Percentiles rank a stretch among this genome's conserved stretches.
These are phyloP conservation scores for Gyrodon lividus DNA, from an alignment of 768 basidiomycete species.

Conservation along the genomic window DNA sequence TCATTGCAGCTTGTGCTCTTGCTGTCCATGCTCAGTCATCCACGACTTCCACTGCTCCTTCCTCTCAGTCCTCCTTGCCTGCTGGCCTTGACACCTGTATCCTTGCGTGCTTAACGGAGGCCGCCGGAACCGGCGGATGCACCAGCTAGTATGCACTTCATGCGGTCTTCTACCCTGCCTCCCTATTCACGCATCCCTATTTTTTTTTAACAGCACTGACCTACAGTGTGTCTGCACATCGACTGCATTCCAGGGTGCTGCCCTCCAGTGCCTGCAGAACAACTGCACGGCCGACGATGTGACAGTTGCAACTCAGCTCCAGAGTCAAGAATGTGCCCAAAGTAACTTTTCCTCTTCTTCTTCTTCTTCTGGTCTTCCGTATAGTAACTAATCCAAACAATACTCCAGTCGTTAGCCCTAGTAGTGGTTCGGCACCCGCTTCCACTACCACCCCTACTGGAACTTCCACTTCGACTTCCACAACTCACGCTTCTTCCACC, in stretches of 20 bases:
- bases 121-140: constrained; percentile 1
- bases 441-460: not conserved
- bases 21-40: constrained; percentile 21
- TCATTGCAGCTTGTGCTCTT: constrained; percentile 15
- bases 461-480: no score
- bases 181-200: not conserved
- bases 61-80: constrained; percentile 4
- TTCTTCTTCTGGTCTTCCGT: not conserved
- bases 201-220: constrained; percentile 33
- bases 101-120: not conserved
- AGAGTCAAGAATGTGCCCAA: constrained; percentile 33
- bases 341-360: constrained; percentile 6
- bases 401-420: not conserved
- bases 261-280: constrained; percentile 31
- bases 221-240: constrained; percentile 40
- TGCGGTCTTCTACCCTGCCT: not conserved
- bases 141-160: constrained; percentile 12
- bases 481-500: no score
- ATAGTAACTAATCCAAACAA: not conserved
- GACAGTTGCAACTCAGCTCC: constrained; percentile 30
- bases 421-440: not conserved
- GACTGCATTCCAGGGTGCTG: constrained; percentile 35
- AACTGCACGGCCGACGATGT: constrained; percentile 36
- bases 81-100: constrained; percentile 12
- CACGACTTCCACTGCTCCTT: not conserved